A percentile compares a stretch with the other conserved stretches of the same genome.
phyloP scores from a whole-genome alignment of 2,329 filamentous ascomycete species.

The Aureobasidium mangrovei region DNA sequence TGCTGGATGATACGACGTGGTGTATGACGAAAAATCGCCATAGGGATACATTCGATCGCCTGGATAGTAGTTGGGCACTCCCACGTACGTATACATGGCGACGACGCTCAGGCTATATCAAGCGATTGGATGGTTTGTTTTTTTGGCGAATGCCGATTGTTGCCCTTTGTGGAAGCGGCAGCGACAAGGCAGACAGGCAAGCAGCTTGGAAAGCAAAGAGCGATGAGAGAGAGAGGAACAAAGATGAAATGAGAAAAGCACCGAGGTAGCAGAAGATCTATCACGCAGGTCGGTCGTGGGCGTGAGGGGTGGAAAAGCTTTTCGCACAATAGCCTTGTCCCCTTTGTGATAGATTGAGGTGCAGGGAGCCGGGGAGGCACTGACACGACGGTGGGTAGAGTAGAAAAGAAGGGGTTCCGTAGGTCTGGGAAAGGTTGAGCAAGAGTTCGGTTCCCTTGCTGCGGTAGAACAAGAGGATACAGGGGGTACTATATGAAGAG shows the following conservation, averaged over 20 bases:
- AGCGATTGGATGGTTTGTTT: neutral
- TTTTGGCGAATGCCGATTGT: neutral
- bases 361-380: constrained; percentile 11
- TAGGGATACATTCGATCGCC: constrained; percentile 12
- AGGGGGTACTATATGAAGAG: constrained; percentile 14
- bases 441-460: constrained; percentile 23
- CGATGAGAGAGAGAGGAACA: neutral
- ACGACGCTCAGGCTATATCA: neutral
- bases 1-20: constrained; percentile 8
- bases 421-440: constrained; percentile 12
- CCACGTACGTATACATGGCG: constrained; percentile 12
- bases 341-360: constrained; percentile 12
- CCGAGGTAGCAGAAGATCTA: constrained; percentile 11
- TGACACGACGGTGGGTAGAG: constrained; percentile 3
- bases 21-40: constrained; percentile 9
- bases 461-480: constrained; percentile 24
- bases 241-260: constrained; percentile 6
- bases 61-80: constrained; percentile 10
- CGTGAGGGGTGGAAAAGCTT: constrained; percentile 10
- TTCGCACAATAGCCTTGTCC: constrained; percentile 14
- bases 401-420: constrained; percentile 12
- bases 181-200: neutral
- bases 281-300: constrained; percentile 9
- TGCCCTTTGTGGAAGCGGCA: neutral
- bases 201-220: constrained; percentile 3